These are phyloP conservation scores for Eucalyptus sp. DNA, from an alignment of 345 rosid species.

Conservation along the genomic window DNA sequence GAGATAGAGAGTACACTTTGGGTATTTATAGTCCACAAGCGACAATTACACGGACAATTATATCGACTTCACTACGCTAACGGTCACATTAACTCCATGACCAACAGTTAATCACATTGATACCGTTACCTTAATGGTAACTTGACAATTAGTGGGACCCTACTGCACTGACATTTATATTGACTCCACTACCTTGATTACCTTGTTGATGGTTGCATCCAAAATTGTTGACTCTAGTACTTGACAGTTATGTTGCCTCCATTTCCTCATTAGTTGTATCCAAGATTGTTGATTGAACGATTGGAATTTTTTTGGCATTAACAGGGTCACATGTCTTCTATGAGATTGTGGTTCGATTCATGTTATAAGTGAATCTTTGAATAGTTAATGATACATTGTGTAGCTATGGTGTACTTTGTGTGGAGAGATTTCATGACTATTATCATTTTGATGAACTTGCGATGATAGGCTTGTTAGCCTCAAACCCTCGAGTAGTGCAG, in stretches of 20 bases:
- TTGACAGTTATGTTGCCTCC: neutral
- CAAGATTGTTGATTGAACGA: neutral
- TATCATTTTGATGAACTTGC: neutral
- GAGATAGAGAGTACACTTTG: too few species aligned
- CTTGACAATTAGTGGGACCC: too few species aligned
- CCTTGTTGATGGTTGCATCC: neutral
- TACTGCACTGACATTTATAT: too few species aligned
- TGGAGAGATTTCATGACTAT: too few species aligned
- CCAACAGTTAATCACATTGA: neutral
- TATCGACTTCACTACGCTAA: too few species aligned
- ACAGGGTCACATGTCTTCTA: neutral
- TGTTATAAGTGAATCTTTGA: neutral
- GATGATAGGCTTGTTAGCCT: neutral
- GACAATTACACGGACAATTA: too few species aligned
- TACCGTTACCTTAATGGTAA: neutral
- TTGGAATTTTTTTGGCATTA: neutral
- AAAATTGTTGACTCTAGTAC: neutral
- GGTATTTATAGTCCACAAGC: too few species aligned
- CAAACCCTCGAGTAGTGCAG: neutral
- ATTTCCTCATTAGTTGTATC: neutral
- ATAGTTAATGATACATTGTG: neutral
- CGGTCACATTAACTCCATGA: neutral
- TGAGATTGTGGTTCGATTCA: neutral
- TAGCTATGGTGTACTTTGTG: neutral
- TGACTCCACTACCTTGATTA: neutral